Base-by-base conservation (phyloP, 345 rosid genomes). In the Eucalyptus guilfoylei region DNA sequence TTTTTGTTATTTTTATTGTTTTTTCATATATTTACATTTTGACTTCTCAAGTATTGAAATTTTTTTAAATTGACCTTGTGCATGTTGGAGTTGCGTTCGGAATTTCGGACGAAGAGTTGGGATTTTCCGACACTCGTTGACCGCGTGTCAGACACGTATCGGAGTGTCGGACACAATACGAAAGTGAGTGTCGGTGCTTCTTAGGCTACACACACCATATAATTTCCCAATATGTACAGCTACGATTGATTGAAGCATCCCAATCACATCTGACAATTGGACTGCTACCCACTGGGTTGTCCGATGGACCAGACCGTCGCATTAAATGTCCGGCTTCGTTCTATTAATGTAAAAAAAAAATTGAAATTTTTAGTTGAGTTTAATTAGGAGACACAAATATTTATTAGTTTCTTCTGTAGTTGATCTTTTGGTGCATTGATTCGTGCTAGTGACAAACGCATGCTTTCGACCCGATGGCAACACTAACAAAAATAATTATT, bases 51-150 rank as follows among this genome's bases (percentile, higher is more conserved):
- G 3, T 49, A 49, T 49, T 49, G 1, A 49, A 49, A 15, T 15
- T 1, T 49, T 49, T 49, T 49, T 15, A 49, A 49, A 49, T 49
- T 15, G 3, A 15, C 8, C 6, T 0, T 1, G 19, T 49, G 8
- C 1, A 1, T 49, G 19, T 49, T 0, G 0, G 19, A 49, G 19
- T 49, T 1, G 19, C 1, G 19, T 49, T n/a, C n/a, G n/a, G n/a
- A n/a, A n/a, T 49, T 17, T 49, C 52, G 3, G 52, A 49, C 3
- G 3, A 49, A 49, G 0, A 49, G 52, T 49, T 49, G 19, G 7
- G 1, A 49, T 15, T 49, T 49, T 49, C 3, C 17, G 0, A 14
- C 3, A 49, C 3, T 14, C 0, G 1, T 49, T 49, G 6, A 49
- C 0, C 14, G 17, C 3, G 7, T 49, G 16, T 49, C 17, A 1